These are phyloP conservation scores for Guadua angustifolia DNA, from an alignment of 176 grass and related monocot species.

Conservation along the genomic window DNA sequence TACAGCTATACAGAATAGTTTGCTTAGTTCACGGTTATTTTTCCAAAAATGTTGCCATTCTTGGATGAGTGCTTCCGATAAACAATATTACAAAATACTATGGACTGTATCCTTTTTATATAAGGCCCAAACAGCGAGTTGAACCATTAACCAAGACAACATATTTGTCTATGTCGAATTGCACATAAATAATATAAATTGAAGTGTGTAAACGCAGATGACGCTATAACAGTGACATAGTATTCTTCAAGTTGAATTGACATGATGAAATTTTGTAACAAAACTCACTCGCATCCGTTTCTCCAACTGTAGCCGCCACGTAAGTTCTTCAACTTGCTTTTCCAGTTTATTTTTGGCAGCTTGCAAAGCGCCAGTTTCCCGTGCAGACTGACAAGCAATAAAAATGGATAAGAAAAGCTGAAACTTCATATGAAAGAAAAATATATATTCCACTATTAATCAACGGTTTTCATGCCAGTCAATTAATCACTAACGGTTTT, in stretches of 20 bases:
- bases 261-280: conserved; percentile 23
- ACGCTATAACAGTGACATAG: conserved; percentile 4
- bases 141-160: neutral
- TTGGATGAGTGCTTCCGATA: conserved; percentile 5
- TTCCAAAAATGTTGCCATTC: neutral
- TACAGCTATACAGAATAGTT: conserved; percentile 10
- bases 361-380: conserved; percentile 96
- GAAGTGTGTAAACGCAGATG: conserved; percentile 25
- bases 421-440: conserved; percentile 3
- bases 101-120: conserved; percentile 10
- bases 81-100: conserved; percentile 9
- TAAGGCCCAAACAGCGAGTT: neutral
- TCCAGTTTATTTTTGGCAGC: conserved; percentile 96
- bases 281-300: conserved; percentile 85
- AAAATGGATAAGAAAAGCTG: conserved; percentile 32
- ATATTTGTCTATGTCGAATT: conserved; percentile 14
- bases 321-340: conserved; percentile 98
- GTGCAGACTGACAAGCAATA: conserved; percentile 75
- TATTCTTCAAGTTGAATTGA: conserved; percentile 10
- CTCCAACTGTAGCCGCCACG: conserved; percentile 85
- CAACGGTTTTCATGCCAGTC: neutral
- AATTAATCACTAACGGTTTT: conserved; percentile 8
- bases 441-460: conserved; percentile 30
- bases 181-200: neutral
- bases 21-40: neutral